Conservation (phyloP, 192 early-diverging fungal species). For the Gonapodya sp. region DNA sequence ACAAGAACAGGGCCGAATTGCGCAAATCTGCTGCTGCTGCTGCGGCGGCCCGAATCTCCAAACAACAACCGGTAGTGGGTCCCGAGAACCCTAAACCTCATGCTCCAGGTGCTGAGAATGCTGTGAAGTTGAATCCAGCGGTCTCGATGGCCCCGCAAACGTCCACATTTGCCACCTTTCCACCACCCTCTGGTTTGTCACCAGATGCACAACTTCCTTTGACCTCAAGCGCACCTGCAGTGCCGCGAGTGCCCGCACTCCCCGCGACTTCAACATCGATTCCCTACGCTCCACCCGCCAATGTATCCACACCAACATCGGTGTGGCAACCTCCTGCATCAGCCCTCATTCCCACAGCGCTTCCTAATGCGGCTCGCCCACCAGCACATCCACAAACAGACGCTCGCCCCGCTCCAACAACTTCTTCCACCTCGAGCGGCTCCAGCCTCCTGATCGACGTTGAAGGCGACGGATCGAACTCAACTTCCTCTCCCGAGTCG, state of each 20-base stretch:
- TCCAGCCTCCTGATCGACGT: background rate
- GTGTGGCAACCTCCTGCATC: background rate
- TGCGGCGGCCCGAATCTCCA: background rate
- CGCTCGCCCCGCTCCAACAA: too few relatives aligned
- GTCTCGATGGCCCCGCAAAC: background rate
- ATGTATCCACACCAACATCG: background rate
- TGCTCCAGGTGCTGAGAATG: background rate
- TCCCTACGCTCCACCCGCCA: background rate
- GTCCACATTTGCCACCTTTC: background rate
- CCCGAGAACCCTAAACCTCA: too few relatives aligned
- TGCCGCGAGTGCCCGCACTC: too few relatives aligned
- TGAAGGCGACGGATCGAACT: background rate
- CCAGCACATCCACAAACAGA: too few relatives aligned
- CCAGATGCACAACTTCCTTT: too few relatives aligned
- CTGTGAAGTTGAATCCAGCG: background rate
- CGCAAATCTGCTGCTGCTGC: background rate
- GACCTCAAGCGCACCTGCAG: too few relatives aligned
- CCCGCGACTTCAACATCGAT: background rate
- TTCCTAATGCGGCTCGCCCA: too few relatives aligned
- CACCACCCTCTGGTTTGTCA: background rate
- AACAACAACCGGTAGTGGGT: too few relatives aligned
- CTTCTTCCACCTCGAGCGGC: too few relatives aligned
- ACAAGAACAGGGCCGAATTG: background rate
- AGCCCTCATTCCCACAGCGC: background rate
- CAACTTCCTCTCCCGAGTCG: background rate